Percentiles rank a stretch among this genome's conserved stretches.
phyloP scores from a whole-genome alignment of 352 stramenopile species.

The Globisporangium splendens region DNA sequence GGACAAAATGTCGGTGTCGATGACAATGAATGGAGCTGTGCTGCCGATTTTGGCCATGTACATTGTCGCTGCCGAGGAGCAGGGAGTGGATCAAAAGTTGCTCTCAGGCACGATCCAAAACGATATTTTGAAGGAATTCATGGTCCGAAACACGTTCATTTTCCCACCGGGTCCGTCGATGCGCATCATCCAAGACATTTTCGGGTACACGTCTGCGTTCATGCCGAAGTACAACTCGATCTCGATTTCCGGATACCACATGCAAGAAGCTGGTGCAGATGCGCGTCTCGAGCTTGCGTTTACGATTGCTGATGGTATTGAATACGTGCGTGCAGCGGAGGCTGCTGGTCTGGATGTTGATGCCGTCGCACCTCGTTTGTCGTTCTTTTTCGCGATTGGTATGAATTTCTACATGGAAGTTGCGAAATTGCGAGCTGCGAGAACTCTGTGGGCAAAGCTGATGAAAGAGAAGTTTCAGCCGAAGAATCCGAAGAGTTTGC shows the following conservation, averaged over 20 bases:
- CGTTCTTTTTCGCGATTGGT: constrained; percentile 98
- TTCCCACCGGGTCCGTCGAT: constrained; percentile 95
- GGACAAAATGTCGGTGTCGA: constrained; percentile 96
- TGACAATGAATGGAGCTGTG: constrained; percentile 99
- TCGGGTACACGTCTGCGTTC: constrained; percentile 93
- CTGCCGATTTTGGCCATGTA: constrained; percentile 96
- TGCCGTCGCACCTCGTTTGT: constrained; percentile 91
- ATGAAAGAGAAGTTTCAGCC: constrained; percentile 93
- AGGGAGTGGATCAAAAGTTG: constrained; percentile 86
- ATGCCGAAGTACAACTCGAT: constrained; percentile 99
- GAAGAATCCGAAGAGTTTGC: constrained; percentile 93
- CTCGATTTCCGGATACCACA: constrained; percentile 97
- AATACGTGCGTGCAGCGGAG: constrained; percentile 93
- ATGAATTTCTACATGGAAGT: constrained; percentile 99
- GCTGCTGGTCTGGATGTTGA: constrained; percentile 93
- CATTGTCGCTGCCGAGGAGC: constrained; percentile 94
- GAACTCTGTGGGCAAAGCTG: constrained; percentile 92
- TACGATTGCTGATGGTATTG: constrained; percentile 96
- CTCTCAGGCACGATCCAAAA: constrained; percentile 90
- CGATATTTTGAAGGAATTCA: constrained; percentile 97
- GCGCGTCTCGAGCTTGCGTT: constrained; percentile 94
- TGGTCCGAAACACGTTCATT: constrained; percentile 98
- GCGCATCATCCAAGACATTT: constrained; percentile 96
- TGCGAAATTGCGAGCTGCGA: constrained; percentile 93
- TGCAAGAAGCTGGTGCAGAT: constrained; percentile 96